Evolutionary conservation across 1,139 yeast genomes (phyloP), one percentile per base, ranked within the genome.

Genomic region (Pichia sp.): DNA sequence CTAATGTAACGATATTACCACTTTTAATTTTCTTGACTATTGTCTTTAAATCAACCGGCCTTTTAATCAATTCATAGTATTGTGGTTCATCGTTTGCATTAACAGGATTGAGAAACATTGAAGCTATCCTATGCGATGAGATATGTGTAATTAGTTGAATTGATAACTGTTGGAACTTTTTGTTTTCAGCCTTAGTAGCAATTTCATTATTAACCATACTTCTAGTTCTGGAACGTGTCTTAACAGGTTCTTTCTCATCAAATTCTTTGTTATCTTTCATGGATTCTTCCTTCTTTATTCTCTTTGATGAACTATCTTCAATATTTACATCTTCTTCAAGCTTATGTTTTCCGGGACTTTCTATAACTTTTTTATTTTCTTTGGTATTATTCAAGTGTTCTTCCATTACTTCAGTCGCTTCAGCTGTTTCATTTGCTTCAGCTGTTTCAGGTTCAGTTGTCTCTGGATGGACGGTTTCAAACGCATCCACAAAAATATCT

Each of bases 101-200:
- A 11, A 85, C 94, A 0, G 94, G 87, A 47, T 74, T 77, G 33
- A 82, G 62, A 59, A 85, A 85, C 45, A 87, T 82, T 0, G 90
- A 82, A 0, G 94, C 85, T 54, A 77, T 82, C 45, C 87, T 67
- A 62, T 83, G 85, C 1, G 87, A 81, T 41, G 82, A 74, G 12
- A 85, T 78, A 49, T 82, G 79, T 24, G 77, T 72, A 42, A 85
- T 64, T 28, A 85, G 67, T 39, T 82, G 85, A 26, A 70, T 64
- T 0, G 82, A 80, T 36, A 78, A 69, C 32, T 70, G 67, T 51
- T 76, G 80, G 61, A 78, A 77, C 45, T 74, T 63, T 54, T 77
- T 78, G 43, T 30, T 43, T n/a, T 26, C 40, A 20, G 28, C 34
- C 28, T 39, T 44, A n/a, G 30, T n/a, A 12, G 34, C 36, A 33